These are phyloP conservation scores for Hypoxylon perforatum DNA, from an alignment of 495 filamentous ascomycete genomes.

Conservation along the genomic window DNA sequence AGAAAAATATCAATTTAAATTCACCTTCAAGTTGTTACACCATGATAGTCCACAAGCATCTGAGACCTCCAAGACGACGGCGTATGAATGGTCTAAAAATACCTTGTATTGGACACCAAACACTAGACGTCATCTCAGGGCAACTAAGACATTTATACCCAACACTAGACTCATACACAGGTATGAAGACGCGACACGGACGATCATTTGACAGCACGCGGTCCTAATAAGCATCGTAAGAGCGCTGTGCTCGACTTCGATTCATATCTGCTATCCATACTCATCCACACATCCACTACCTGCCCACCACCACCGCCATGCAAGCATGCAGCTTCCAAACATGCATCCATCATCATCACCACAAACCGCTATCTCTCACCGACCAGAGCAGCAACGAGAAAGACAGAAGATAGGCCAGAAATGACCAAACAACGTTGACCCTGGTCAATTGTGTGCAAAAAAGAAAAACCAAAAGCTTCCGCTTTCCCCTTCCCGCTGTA, in stretches of 20 bases:
- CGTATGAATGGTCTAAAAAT: too few species aligned
- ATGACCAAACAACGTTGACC: conserved; percentile 1
- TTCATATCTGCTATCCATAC: conserved; percentile 1
- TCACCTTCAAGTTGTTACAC: neutral
- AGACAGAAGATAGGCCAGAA: neutral
- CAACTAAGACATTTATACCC: neutral
- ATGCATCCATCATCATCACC: neutral
- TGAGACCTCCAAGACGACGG: neutral
- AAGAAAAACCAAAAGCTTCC: conserved; percentile 2
- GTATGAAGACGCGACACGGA: neutral
- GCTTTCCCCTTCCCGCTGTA: conserved; percentile 12
- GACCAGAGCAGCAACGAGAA: neutral
- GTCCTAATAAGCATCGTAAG: neutral
- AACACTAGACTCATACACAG: neutral
- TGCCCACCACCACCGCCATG: neutral
- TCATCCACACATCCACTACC: conserved; percentile 7
- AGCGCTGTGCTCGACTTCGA: neutral
- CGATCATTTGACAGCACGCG: conserved; percentile 15
- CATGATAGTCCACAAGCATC: neutral
- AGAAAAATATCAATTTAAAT: neutral
- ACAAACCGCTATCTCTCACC: neutral
- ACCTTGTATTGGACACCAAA: too few species aligned
- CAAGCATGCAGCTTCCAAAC: conserved; percentile 7
- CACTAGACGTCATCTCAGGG: too few species aligned
- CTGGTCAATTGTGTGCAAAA: neutral